Evolutionary conservation across 106 monocot genomes (phyloP).

Genomic region (Vanilla planifolia): DNA sequence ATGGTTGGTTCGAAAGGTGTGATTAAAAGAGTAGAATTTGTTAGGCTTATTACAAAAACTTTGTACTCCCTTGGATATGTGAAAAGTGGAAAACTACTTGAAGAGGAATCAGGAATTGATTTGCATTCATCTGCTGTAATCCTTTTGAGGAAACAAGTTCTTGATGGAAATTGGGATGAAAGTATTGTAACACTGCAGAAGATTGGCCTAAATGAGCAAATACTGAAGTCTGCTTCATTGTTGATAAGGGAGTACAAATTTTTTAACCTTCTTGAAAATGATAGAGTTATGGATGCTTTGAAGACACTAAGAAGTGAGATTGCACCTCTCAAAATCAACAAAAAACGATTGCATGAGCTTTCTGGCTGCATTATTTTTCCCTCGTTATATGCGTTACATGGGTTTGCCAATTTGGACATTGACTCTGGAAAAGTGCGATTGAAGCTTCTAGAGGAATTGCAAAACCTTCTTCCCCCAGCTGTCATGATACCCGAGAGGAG

Average conservation of each 20-base stretch:
- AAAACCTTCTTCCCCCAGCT: slow-evolving; percentile 40
- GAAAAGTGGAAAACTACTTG: slow-evolving; percentile 45
- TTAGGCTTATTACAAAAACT: slow-evolving; percentile 55
- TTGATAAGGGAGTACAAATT: slow-evolving; percentile 63
- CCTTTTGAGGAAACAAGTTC: slow-evolving; percentile 43
- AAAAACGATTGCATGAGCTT: slow-evolving; percentile 50
- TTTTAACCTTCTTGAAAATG: slow-evolving; percentile 51
- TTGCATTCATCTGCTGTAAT: slow-evolving; percentile 34
- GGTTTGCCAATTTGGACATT: slow-evolving; percentile 21
- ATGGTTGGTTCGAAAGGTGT: slow-evolving; percentile 48
- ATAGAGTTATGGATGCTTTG: slow-evolving; percentile 44
- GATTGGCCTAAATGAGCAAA: slow-evolving; percentile 27
- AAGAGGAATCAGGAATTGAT: slow-evolving; percentile 59
- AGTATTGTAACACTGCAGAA: slow-evolving; percentile 38
- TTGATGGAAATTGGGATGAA: slow-evolving; percentile 59
- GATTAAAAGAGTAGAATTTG: slow-evolving; percentile 58
- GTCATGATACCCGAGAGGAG: slow-evolving; percentile 56
- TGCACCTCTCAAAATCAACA: slow-evolving; percentile 55
- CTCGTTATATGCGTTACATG: slow-evolving; percentile 24
- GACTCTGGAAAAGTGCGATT: slow-evolving; percentile 17
- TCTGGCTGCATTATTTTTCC: slow-evolving; percentile 36
- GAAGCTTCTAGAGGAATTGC: slow-evolving; percentile 49
- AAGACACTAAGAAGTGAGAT: slow-evolving; percentile 54
- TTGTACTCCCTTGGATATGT: slow-evolving; percentile 71
- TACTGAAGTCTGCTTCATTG: slow-evolving; percentile 34